Evolutionary conservation across 2,329 filamentous ascomycete genomes (phyloP).

Genomic region (Epichloe sylvatica): DNA sequence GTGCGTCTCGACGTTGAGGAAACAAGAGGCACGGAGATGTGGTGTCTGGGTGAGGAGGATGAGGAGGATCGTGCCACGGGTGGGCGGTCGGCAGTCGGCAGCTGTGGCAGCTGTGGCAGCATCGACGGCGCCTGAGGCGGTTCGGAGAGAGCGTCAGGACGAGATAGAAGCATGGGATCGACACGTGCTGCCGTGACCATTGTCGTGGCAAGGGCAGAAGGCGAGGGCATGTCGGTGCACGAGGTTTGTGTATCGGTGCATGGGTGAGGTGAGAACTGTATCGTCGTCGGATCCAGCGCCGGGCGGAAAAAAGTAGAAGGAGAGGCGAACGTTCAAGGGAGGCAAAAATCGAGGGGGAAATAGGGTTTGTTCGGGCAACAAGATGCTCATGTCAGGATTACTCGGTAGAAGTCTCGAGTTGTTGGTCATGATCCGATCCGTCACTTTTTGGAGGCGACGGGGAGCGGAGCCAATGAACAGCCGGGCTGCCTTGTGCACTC

Average conservation of each 20-base stretch:
- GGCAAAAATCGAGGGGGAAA: too few relatives aligned
- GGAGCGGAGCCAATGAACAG: too few relatives aligned
- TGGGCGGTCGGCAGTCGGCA: constrained; percentile 4
- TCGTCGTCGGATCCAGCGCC: too few relatives aligned
- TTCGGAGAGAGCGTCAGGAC: neutral
- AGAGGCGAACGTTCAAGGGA: too few relatives aligned
- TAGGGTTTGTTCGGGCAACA: too few relatives aligned
- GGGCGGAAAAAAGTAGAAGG: too few relatives aligned
- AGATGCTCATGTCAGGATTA: too few relatives aligned
- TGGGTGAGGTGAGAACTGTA: neutral
- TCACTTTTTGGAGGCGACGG: too few relatives aligned
- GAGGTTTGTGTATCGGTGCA: neutral
- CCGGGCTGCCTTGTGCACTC: too few relatives aligned
- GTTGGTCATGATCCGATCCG: too few relatives aligned
- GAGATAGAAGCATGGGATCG: neutral
- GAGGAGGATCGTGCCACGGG: constrained; percentile 8
- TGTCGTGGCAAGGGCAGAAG: neutral
- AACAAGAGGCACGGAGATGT: constrained; percentile 1
- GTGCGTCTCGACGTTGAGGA: neutral
- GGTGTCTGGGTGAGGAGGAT: constrained; percentile 8
- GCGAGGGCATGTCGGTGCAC: neutral
- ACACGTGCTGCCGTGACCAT: neutral
- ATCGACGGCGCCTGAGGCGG: neutral
- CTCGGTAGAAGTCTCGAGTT: too few relatives aligned
- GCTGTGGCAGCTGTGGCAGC: constrained; percentile 6